Base-by-base conservation (phyloP, 139 green algal genomes). In the Tetradesmus lagerheimii region DNA sequence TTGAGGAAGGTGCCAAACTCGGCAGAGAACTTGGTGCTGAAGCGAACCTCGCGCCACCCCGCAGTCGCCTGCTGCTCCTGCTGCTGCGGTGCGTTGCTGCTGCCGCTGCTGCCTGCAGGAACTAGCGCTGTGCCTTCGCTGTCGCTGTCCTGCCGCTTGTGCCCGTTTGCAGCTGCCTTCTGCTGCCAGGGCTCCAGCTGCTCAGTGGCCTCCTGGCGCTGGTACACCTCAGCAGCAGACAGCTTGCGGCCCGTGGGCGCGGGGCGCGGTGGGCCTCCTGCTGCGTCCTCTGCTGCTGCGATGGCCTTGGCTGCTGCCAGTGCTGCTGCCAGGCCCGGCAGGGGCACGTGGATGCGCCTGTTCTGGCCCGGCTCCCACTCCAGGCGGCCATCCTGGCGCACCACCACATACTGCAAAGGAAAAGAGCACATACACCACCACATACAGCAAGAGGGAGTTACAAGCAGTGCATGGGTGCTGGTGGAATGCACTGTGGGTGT, bases 291-390 rank as follows among this genome's bases (percentile, higher is more conserved):
- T 57, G 83, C 83, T 79, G 83, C 83, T 62, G 62, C 83, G 34
- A 39, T 15, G 37, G 75, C 45, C 83, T 88, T 88, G 14, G 83
- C 83, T 79, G 83, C 83, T 79, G 83, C 83, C 83, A 88, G 83
- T 71, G 71, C 85, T 82, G 67, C 85, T 71, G 67, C 85, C 20
- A 83, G 85, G 31, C 71, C 71, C 12, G 85, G 85, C 29, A 62
- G 66, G 16, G 85, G 85, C 14, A 89, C 85, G 29, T 83, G 71
- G 23, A 89, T 89, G 67, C 85, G 71, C 43, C 85, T 25, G 85
- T 89, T 89, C 71, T 83, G 66, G 2, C 85, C 85, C 14, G 85
- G 85, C 85, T 89, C 85, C 85, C 85, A 89, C 85, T 89, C 85
- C 67, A 89, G 71, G 4, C 85, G 85, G 50, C 85, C 85, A 71